Base-by-base conservation (phyloP, 2,329 filamentous ascomycete genomes). In the Exophiala bonariae region DNA sequence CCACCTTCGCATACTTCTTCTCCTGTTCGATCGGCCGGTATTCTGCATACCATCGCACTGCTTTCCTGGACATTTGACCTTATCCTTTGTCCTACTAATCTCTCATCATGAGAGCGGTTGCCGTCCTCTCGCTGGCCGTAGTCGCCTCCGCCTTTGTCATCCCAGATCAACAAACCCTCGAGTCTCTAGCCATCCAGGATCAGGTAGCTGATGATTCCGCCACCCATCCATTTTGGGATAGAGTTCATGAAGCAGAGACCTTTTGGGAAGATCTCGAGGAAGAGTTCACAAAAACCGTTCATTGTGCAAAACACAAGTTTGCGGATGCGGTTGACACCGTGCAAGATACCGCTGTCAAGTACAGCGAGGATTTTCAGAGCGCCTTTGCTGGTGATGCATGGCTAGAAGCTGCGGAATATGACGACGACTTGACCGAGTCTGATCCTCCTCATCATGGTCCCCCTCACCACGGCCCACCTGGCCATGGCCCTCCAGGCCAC, bases 371-470 rank as follows among this genome's bases (percentile, higher is more conserved):
- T 39, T 60, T 74, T 20, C 61, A 74, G 32, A 64, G 74, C 41
- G 69, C 70, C 14, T 73, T 67, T 53, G 72, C 77, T 50, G 64
- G 72, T 11, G 65, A 75, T 39, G 68, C 71, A 11, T 79, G 75
- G 74, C 61, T 78, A 31, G 64, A 67, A 33, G 61, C 49, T 19
- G 55, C 49, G 14, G 47, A 59, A 14, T 49, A 52, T 28, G 49
- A 54, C 31, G 36, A 43, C 13, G 51, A 59, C 26, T 42, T 52
- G 26, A 37, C 49, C 13, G 52, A 55, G 10, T 6, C 6, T 26
- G 45, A 42, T 30, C 50, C 53, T 35, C 50, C 47, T 38, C 53
- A 49, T 28, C 44, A 49, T 23, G 44, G 49, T 10, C 44, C 65
- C 65, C 59, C 49, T 26, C 52, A 50, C 20, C 42, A 41, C 22